Evolutionary conservation across 495 filamentous ascomycete species (phyloP), one percentile per base, ranked within the genome.

Genomic region (Sordaria brevicollis): DNA sequence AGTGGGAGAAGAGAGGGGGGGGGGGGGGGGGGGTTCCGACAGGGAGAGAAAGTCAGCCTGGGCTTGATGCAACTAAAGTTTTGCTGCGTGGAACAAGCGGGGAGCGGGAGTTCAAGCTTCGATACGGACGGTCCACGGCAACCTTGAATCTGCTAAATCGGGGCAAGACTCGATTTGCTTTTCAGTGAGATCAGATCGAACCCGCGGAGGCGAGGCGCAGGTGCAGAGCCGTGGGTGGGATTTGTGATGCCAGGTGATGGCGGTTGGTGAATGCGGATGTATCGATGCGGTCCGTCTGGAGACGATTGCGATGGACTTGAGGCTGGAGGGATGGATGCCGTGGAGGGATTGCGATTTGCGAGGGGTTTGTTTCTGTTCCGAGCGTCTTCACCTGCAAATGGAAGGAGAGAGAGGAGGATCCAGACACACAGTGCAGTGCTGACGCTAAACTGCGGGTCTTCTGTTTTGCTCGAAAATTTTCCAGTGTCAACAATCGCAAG

Each of bases 31-130:
- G 76, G 73, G 69, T 73, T 68, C 43, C 31, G 75, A 70, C 73
- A 69, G 73, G 68, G 69, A 67, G 67, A 71, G 75, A 77, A 75
- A 71, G 74, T 74, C 70, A 71, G 71, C 67, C 49, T 62, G 49
- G 13, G 71, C 67, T 69, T 70, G 71, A 73, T 73, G 73, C 72
- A 76, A 74, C 77, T 72, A 78, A 78, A 77, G 73, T 79, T 66
- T 76, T 78, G 77, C 49, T 62, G 49, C 77, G 73, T 75, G 76
- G 73, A 76, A 74, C 77, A 76, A 78, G 75, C 76, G 76, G 77
- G 77, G 76, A 71, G 73, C 57, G 67, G 39, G 69, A 69, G 70
- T 70, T 72, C 66, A 71, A 67, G 73, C 68, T 78, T 73, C 74
- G n/a, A n/a, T n/a, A n/a, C n/a, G n/a, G n/a, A 78, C 76, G 67